Evolutionary conservation across 140 eudicot genomes (phyloP), one percentile per base, ranked within the genome.

Genomic region (Flaveria floridana): DNA sequence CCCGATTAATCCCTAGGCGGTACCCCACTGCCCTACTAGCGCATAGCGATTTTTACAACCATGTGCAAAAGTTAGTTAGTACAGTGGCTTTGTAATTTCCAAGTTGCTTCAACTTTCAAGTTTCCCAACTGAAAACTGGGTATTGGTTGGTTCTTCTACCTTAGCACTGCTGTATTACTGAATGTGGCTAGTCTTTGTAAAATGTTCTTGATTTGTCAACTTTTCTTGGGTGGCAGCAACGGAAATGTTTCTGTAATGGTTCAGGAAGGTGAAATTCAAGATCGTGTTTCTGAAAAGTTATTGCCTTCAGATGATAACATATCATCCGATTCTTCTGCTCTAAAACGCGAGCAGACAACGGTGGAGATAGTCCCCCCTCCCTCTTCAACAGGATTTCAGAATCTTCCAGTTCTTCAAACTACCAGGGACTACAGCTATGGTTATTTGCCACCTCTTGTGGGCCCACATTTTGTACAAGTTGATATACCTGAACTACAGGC

Each of bases 401-500:
- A 70, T 64, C 46, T 65, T 65, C 83, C 89, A 21, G 70, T 79
- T 75, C 72, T 85, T 71, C 90, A 80, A 51, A 65, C 84, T 56
- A 37, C 84, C 18, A 77, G 87, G 51, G 85, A 78, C 70, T 85
- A 81, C 68, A 55, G 72, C 48, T 86, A 75, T 73, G 84, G 87
- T 56, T 79, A 68, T 83, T 59, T 82, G 79, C 95, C 87, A 18
- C 87, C 86, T 6, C 10, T 81, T 65, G 15, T 78, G 53, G 88
- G 85, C 44, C 76, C 85, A 42, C 84, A 81, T 26, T 78, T 74
- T 77, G 81, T 84, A 34, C 89, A 81, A 25, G 63, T 73, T 67
- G 91, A 84, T 76, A 85, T 81, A 67, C 79, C 81, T 68, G 89
- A 87, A 65, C 82, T 71, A 50, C 91, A 86, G 87, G 88, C 84